Conservation (phyloP, 1,284 basidiomycete species). For the Malassezia vespertilionis region DNA sequence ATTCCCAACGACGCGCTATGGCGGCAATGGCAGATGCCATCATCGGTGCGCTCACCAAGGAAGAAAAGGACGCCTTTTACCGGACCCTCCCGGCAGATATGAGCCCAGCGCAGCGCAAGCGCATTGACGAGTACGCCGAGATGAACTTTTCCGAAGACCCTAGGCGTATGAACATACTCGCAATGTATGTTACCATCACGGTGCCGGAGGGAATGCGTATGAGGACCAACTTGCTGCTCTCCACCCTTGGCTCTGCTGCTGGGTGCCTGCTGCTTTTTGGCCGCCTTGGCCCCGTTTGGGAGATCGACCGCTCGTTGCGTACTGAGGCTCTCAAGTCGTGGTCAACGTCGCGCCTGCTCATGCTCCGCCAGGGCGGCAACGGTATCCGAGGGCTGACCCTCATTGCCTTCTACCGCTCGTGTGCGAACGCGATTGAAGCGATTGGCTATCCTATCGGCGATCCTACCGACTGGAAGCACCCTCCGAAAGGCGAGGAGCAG, state of each 20-base stretch:
- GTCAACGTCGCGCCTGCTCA: conserved; percentile 28
- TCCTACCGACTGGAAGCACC: conserved; percentile 30
- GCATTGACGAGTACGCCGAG: conserved; percentile 25
- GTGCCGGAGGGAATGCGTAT: conserved; percentile 25
- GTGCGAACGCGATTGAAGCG: conserved; percentile 35
- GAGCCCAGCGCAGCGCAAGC: conserved; percentile 30
- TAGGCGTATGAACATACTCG: conserved; percentile 28
- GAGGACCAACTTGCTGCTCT: conserved; percentile 33
- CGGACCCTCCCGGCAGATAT: conserved; percentile 28
- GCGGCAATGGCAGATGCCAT: conserved; percentile 39
- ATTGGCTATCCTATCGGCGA: conserved; percentile 40
- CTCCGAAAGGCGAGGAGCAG: conserved; percentile 16
- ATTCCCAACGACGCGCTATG: conserved; percentile 25
- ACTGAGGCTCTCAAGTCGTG: conserved; percentile 26
- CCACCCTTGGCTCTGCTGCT: conserved; percentile 28
- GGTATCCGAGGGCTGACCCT: conserved; percentile 34
- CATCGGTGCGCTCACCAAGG: conserved; percentile 30
- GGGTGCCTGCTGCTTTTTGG: conserved; percentile 38
- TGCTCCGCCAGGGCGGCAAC: conserved; percentile 35
- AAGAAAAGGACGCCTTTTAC: conserved; percentile 29
- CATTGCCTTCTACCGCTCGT: conserved; percentile 37
- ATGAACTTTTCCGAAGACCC: conserved; percentile 32
- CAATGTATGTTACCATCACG: conserved; percentile 27
- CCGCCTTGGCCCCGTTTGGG: conserved; percentile 33
- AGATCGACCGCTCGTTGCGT: conserved; percentile 22